Conservation (phyloP, 2,329 filamentous ascomycete species). For the Curvularia hawaiiensis region DNA sequence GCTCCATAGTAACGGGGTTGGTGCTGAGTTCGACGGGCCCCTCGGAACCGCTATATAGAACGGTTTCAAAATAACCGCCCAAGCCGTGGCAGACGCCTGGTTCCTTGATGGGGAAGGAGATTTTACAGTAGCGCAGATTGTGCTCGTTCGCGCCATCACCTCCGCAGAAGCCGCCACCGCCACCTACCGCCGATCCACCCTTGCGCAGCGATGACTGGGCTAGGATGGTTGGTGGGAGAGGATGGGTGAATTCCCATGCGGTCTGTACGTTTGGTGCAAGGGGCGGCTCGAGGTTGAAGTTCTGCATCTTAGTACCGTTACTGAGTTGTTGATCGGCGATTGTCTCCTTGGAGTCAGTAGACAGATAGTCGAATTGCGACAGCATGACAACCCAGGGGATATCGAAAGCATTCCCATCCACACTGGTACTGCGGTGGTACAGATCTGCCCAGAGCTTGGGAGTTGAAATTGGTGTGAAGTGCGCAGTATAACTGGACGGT, state of each 20-base stretch:
- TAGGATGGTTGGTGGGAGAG: slow-evolving; percentile 66
- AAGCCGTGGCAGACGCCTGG: slow-evolving; percentile 88
- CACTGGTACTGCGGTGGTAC: slow-evolving; percentile 60
- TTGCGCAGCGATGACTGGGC: slow-evolving; percentile 61
- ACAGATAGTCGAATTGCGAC: slow-evolving; percentile 85
- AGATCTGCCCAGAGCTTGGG: slow-evolving; percentile 87
- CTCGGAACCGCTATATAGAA: slow-evolving; percentile 71
- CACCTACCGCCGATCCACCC: slow-evolving; percentile 68
- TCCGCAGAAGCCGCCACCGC: slow-evolving; percentile 74
- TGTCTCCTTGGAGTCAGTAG: slow-evolving; percentile 53
- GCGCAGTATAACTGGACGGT: slow-evolving; percentile 89
- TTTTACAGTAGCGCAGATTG: slow-evolving; percentile 79
- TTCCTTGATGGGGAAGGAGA: slow-evolving; percentile 78
- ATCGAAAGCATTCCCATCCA: slow-evolving; percentile 76
- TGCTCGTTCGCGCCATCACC: slow-evolving; percentile 87
- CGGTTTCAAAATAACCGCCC: slow-evolving; percentile 94
- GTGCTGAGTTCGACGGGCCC: slow-evolving; percentile 84
- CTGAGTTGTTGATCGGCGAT: slow-evolving; percentile 59
- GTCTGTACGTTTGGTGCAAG: slow-evolving; percentile 64
- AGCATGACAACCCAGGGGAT: slow-evolving; percentile 95
- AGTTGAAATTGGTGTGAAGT: slow-evolving; percentile 88
- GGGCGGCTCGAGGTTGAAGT: slow-evolving; percentile 40
- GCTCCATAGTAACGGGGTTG: slow-evolving; percentile 87
- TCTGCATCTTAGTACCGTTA: slow-evolving; percentile 37
- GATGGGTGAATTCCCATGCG: slow-evolving; percentile 82